These are phyloP conservation scores for Nadsonia fulvescens DNA, from an alignment of 805 yeast species.

Conservation along the genomic window DNA sequence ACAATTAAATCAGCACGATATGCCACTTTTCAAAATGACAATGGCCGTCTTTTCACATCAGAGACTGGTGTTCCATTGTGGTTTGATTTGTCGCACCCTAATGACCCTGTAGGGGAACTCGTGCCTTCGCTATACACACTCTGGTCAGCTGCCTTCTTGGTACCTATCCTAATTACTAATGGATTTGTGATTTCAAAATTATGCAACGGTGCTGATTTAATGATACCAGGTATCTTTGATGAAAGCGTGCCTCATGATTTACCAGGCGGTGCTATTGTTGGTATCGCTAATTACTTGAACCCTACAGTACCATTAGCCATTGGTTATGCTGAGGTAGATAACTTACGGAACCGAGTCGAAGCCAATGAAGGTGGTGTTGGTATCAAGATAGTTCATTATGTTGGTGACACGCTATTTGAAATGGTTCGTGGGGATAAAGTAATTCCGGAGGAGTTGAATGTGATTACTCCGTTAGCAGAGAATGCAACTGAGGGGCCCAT, in stretches of 20 bases:
- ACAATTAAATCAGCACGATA: slow-evolving; percentile 45
- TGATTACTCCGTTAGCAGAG: slow-evolving; percentile 5
- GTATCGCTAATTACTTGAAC: slow-evolving; percentile 40
- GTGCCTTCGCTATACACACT: slow-evolving; percentile 54
- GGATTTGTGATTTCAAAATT: slow-evolving; percentile 52
- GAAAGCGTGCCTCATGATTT: slow-evolving; percentile 37
- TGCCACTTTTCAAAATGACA: slow-evolving; percentile 28
- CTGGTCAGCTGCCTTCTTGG: slow-evolving; percentile 48
- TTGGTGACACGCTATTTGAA: slow-evolving; percentile 45
- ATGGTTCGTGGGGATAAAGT: slow-evolving; percentile 30
- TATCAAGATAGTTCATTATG: slow-evolving; percentile 48
- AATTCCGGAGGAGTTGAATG: slow-evolving; percentile 24
- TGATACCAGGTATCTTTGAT: slow-evolving; percentile 28
- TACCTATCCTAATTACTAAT: slow-evolving; percentile 59
- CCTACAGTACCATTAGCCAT: slow-evolving; percentile 58
- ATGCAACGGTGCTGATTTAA: slow-evolving; percentile 53
- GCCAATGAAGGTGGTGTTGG: slow-evolving; percentile 63
- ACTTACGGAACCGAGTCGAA: slow-evolving; percentile 30
- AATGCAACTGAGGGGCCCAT: slow-evolving; percentile 1
- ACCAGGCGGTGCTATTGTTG: slow-evolving; percentile 43
- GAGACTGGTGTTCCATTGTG: slow-evolving; percentile 51
- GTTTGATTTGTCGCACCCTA: slow-evolving; percentile 27
- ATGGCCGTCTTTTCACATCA: slow-evolving; percentile 50
- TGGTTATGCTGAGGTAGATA: slow-evolving; percentile 33
- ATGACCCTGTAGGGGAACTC: slow-evolving; percentile 29